These are phyloP conservation scores for Daldinia decipiens DNA, from an alignment of 495 filamentous ascomycete species.

Conservation along the genomic window DNA sequence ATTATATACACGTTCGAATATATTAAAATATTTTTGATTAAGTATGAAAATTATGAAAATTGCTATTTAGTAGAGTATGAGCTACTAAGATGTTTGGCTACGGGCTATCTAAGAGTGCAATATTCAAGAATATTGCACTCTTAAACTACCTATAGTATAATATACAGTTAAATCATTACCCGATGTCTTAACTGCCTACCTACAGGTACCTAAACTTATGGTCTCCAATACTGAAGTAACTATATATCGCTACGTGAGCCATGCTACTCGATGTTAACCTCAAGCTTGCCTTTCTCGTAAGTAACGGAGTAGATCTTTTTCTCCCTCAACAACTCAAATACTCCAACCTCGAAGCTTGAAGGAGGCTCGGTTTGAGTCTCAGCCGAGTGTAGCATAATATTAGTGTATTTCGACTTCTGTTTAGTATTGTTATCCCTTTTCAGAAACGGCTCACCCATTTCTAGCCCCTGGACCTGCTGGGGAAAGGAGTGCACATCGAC, in stretches of 20 bases:
- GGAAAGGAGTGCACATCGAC: not conserved
- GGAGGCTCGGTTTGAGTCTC: not conserved
- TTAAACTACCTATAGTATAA: not conserved
- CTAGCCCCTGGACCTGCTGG: not conserved
- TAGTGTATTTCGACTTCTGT: not conserved
- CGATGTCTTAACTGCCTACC: not conserved
- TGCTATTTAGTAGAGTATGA: not conserved
- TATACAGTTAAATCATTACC: not conserved
- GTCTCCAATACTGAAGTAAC: not conserved
- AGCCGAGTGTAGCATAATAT: not conserved
- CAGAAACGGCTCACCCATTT: no score
- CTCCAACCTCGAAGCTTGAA: not conserved
- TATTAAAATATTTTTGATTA: no score
- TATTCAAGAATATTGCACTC: not conserved
- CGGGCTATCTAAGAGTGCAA: not conserved
- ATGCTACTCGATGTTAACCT: not conserved
- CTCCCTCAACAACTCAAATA: not conserved
- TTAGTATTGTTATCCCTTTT: no score
- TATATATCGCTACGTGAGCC: not conserved
- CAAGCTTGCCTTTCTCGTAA: not conserved
- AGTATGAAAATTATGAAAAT: not conserved
- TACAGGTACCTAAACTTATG: not conserved
- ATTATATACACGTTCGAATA: no score
- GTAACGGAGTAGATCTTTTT: not conserved
- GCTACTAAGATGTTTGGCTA: not conserved